Conservation (phyloP, 1,284 basidiomycete genomes). For the Tilletia walkeri region DNA sequence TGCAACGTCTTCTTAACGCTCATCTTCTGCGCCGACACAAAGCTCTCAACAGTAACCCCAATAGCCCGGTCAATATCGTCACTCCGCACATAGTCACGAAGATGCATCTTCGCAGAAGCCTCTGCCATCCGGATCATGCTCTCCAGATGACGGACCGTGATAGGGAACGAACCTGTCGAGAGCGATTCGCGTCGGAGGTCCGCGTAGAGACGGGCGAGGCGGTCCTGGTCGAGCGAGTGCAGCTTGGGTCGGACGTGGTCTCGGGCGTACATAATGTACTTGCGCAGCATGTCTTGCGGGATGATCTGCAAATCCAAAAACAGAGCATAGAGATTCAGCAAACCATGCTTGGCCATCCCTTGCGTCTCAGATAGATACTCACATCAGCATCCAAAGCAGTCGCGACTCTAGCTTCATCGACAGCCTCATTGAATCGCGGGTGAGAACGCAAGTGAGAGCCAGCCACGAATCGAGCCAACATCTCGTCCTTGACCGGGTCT, state of each 20-base stretch:
- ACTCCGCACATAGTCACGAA: conserved; percentile 88
- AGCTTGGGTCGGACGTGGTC: conserved; percentile 89
- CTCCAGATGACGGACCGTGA: conserved; percentile 95
- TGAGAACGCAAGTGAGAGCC: conserved; percentile 92
- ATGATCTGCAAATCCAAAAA: conserved; percentile 73
- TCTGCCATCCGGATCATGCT: conserved; percentile 99
- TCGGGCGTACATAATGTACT: conserved; percentile 98
- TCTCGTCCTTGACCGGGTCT: conserved; percentile 93
- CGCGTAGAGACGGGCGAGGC: conserved; percentile 88
- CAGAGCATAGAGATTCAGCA: neutral
- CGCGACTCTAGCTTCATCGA: conserved; percentile 80
- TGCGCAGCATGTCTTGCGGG: conserved; percentile 91
- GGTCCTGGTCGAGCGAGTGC: conserved; percentile 92
- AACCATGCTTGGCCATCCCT: neutral
- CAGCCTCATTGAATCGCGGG: conserved; percentile 77
- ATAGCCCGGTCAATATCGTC: conserved; percentile 98
- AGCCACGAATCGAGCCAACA: conserved; percentile 94
- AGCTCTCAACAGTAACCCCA: conserved; percentile 88
- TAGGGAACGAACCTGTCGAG: conserved; percentile 94
- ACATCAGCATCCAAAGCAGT: conserved; percentile 72
- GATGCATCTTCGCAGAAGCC: conserved; percentile 95
- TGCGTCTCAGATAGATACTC: neutral
- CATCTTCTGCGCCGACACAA: conserved; percentile 95
- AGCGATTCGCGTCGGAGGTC: conserved; percentile 93
- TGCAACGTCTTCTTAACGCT: conserved; percentile 97